phyloP scores from a whole-genome alignment of 208 protist genomes.

The Blechomonas ayalai region DNA sequence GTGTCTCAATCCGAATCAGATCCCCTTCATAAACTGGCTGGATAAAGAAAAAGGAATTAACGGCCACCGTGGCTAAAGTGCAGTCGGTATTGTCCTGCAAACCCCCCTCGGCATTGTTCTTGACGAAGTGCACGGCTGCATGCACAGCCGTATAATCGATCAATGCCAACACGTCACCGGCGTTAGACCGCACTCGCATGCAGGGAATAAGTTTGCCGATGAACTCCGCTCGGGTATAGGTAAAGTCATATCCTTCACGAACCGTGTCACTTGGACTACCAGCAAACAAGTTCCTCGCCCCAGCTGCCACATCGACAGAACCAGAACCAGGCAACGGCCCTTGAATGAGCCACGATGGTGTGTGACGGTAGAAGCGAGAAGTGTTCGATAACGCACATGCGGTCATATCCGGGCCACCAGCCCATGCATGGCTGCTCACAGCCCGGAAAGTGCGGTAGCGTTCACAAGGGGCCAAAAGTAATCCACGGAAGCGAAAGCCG shows the following conservation, averaged over 20 bases:
- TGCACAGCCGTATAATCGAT: slow-evolving; percentile 11
- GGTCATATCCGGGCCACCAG: too few relatives aligned
- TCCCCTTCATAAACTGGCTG: slow-evolving; percentile 42
- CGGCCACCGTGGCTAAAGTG: slow-evolving; percentile 33
- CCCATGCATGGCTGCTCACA: too few relatives aligned
- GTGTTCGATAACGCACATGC: too few relatives aligned
- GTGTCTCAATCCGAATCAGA: slow-evolving; percentile 20
- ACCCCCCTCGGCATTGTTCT: not conserved
- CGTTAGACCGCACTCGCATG: slow-evolving; percentile 7
- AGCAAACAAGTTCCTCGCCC: too few relatives aligned
- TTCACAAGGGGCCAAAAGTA: too few relatives aligned
- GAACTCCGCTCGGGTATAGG: slow-evolving; percentile 8
- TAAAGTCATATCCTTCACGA: slow-evolving; percentile 6
- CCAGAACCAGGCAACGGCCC: too few relatives aligned
- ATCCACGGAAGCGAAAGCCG: too few relatives aligned
- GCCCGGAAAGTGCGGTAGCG: too few relatives aligned
- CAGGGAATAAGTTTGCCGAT: slow-evolving; percentile 10
- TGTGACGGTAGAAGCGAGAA: too few relatives aligned
- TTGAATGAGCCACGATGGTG: too few relatives aligned
- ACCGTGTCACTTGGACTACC: too few relatives aligned
- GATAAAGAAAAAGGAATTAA: slow-evolving; percentile 42
- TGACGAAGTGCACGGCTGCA: slow-evolving; percentile 8
- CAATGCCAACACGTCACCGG: slow-evolving; percentile 26
- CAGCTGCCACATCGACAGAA: too few relatives aligned
- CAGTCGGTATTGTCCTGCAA: not conserved